These are phyloP conservation scores for Sporopachydermia quercuum DNA, from an alignment of 805 yeast species.

Conservation along the genomic window DNA sequence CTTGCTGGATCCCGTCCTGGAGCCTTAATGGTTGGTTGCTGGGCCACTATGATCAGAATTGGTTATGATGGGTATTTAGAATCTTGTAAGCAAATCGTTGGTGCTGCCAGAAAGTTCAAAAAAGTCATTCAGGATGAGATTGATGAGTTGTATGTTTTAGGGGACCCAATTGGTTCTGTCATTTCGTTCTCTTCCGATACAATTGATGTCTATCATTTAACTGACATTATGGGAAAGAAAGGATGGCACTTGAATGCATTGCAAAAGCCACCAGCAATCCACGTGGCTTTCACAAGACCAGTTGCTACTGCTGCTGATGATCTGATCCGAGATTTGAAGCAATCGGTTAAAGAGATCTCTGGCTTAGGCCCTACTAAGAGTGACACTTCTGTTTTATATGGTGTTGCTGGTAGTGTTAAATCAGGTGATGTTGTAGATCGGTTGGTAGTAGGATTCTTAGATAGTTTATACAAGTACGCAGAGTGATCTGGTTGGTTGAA, in stretches of 20 bases:
- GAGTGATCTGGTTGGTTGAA: not conserved
- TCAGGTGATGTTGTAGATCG: constrained; percentile 76
- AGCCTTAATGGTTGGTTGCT: constrained; percentile 93
- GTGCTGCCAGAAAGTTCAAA: constrained; percentile 46
- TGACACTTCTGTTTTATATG: constrained; percentile 82
- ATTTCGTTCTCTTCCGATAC: constrained; percentile 52
- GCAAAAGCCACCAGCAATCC: constrained; percentile 85
- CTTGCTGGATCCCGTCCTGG: constrained; percentile 96
- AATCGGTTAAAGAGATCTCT: constrained; percentile 21
- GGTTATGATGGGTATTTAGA: constrained; percentile 75
- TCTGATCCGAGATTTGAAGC: constrained; percentile 36
- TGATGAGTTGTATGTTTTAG: constrained; percentile 53
- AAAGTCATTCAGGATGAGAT: constrained; percentile 28
- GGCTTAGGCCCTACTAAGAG: constrained; percentile 14
- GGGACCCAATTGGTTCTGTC: constrained; percentile 78
- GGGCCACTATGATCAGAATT: constrained; percentile 79
- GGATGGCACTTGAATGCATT: constrained; percentile 88
- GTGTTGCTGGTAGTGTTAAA: constrained; percentile 84
- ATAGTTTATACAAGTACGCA: constrained; percentile 52
- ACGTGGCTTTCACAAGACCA: constrained; percentile 72
- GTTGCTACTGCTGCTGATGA: constrained; percentile 48
- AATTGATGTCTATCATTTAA: constrained; percentile 61
- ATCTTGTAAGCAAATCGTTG: constrained; percentile 51
- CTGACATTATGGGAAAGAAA: constrained; percentile 48
- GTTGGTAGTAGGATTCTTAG: constrained; percentile 68